A percentile compares a stretch with the other conserved stretches of the same genome.
phyloP scores from a whole-genome alignment of 2,329 filamentous ascomycete genomes.

The Cordyceps fumosorosea region DNA sequence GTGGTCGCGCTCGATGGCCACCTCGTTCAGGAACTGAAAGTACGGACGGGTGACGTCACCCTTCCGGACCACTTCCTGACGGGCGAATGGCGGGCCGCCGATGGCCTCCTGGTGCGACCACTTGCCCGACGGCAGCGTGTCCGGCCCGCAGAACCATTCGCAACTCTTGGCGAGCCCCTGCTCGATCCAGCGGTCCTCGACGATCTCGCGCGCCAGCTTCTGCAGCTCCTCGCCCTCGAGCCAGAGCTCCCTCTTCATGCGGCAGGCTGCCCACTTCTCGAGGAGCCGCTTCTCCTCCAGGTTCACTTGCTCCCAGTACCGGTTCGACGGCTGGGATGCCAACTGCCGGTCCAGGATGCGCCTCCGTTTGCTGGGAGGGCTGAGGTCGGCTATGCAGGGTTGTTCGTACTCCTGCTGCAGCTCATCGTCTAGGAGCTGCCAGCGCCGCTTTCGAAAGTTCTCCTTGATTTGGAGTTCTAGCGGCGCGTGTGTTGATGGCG shows the following conservation, averaged over 20 bases:
- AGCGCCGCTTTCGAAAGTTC: too few species aligned
- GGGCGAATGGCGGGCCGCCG: too few species aligned
- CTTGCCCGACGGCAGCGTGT: background rate
- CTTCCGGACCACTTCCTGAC: background rate
- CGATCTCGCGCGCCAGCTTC: background rate
- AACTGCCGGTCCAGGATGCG: background rate
- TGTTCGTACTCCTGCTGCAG: background rate
- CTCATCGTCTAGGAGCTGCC: too few species aligned
- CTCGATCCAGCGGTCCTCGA: background rate
- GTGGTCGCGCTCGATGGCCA: background rate
- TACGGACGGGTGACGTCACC: background rate
- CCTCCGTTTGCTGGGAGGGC: background rate
- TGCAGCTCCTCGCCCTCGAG: background rate
- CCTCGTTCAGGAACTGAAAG: constrained; percentile 2
- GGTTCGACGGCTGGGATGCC: background rate
- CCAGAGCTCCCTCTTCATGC: background rate
- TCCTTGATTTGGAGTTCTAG: too few species aligned
- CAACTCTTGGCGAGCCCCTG: background rate
- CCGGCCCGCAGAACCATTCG: background rate
- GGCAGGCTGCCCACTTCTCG: background rate
- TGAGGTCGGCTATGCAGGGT: background rate
- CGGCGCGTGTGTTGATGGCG: too few species aligned
- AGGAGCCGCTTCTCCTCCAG: background rate
- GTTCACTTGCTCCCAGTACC: background rate
- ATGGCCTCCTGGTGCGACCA: background rate